Conservation (phyloP, 257 asterid species). For the Leonotis leonurus region DNA sequence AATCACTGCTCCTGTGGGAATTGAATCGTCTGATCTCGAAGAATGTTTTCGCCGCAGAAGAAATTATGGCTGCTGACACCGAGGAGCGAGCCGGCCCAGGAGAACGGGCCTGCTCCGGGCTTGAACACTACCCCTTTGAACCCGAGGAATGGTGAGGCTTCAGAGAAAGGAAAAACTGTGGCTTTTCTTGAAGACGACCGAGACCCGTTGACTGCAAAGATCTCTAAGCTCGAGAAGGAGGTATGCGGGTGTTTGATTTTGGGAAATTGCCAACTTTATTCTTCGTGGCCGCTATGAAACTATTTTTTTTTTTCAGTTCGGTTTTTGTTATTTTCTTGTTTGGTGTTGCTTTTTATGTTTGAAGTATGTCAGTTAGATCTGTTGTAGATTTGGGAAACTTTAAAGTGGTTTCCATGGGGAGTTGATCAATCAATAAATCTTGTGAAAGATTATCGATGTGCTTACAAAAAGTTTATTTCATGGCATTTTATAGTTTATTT, state of each 20-base stretch:
- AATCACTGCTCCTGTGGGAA: no score
- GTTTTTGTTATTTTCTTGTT: slow-evolving; percentile 4
- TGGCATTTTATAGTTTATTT: no score
- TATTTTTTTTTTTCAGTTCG: not conserved
- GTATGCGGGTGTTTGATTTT: slow-evolving; percentile 35
- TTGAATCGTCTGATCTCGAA: slow-evolving; percentile 36
- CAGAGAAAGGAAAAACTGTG: slow-evolving; percentile 39
- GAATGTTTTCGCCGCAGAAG: slow-evolving; percentile 75
- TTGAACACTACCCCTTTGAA: slow-evolving; percentile 30
- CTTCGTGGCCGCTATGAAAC: not conserved
- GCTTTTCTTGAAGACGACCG: slow-evolving; percentile 37
- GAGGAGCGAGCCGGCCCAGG: slow-evolving; percentile 45
- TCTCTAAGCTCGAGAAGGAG: slow-evolving; percentile 65
- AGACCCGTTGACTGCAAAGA: slow-evolving; percentile 43
- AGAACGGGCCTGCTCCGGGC: slow-evolving; percentile 39
- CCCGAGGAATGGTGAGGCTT: slow-evolving; percentile 37
- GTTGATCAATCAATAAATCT: not conserved
- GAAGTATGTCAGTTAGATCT: not conserved
- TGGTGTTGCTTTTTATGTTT: not conserved
- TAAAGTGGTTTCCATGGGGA: not conserved
- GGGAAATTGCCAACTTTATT: not conserved
- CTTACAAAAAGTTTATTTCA: not conserved
- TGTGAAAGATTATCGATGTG: not conserved
- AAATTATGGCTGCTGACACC: slow-evolving; percentile 69
- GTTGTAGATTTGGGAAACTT: not conserved